Evolutionary conservation across 1,139 yeast species (phyloP).

Genomic region (Saccharomycopsis hybrid): DNA sequence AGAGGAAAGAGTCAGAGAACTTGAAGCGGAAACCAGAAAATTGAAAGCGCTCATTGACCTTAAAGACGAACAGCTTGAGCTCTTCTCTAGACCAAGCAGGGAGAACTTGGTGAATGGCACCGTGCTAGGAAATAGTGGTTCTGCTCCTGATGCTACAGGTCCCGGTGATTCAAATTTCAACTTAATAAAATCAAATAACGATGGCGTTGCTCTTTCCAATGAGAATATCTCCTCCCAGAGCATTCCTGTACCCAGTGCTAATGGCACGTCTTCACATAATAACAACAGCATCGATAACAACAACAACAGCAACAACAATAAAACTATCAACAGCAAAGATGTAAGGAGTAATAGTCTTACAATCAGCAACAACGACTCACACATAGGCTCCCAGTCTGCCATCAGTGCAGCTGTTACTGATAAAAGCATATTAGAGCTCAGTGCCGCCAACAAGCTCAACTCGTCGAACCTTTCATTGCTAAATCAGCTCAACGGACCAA

Average conservation of each 20-base stretch:
- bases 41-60: slow-evolving; percentile 25
- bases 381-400: neutral
- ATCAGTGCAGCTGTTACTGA: neutral
- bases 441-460: slow-evolving; percentile 7
- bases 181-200: too few relatives aligned
- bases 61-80: slow-evolving; percentile 28
- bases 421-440: slow-evolving; percentile 1
- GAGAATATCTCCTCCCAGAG: neutral
- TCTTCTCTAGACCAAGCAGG: slow-evolving; percentile 21
- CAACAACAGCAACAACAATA: neutral
- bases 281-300: neutral
- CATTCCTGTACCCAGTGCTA: neutral
- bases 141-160: too few relatives aligned
- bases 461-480: slow-evolving; percentile 13
- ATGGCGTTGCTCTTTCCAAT: too few relatives aligned
- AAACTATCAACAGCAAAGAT: neutral
- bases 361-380: neutral
- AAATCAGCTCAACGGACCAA: slow-evolving; percentile 9
- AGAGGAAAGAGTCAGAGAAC: slow-evolving; percentile 28
- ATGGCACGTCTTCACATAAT: too few relatives aligned
- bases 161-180: too few relatives aligned
- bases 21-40: slow-evolving; percentile 21
- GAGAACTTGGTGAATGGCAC: neutral
- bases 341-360: neutral
- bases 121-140: neutral